phyloP scores from a whole-genome alignment of 805 yeast species.

The Kodamaea kakaduensis region DNA sequence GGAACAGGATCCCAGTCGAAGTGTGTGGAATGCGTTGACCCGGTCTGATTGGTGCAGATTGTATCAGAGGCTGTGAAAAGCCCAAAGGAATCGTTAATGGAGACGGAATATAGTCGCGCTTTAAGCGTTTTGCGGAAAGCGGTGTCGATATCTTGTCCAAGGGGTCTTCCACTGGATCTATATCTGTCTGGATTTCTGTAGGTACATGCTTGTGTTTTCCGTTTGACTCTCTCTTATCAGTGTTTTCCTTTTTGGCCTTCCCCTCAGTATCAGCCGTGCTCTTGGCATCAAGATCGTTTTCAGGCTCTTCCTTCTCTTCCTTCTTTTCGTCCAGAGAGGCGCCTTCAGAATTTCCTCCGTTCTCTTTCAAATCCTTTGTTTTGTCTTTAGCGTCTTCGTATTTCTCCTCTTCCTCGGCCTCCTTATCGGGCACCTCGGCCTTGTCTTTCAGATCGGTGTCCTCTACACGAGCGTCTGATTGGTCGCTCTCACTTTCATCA shows the following conservation, averaged over 20 bases:
- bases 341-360: background rate
- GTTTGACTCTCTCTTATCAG: background rate
- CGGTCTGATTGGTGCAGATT: constrained; percentile 32
- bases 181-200: no score
- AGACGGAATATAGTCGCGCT: constrained; percentile 30
- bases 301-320: background rate
- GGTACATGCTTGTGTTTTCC: background rate
- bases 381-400: background rate
- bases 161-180: constrained; percentile 7
- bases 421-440: background rate
- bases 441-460: background rate
- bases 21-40: constrained; percentile 5
- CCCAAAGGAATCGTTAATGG: constrained; percentile 22
- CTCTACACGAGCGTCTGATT: background rate
- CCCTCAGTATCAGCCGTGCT: background rate
- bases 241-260: background rate
- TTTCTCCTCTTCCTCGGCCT: background rate
- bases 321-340: constrained; percentile 1
- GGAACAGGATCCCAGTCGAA: constrained; percentile 7
- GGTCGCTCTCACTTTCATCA: constrained; percentile 1
- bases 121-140: constrained; percentile 24
- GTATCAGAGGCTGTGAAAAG: constrained; percentile 21
- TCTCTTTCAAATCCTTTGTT: background rate
- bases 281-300: background rate
- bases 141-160: constrained; percentile 17